phyloP scores from a whole-genome alignment of 306 rosid genomes.

The Heteromeles arbutifolia region DNA sequence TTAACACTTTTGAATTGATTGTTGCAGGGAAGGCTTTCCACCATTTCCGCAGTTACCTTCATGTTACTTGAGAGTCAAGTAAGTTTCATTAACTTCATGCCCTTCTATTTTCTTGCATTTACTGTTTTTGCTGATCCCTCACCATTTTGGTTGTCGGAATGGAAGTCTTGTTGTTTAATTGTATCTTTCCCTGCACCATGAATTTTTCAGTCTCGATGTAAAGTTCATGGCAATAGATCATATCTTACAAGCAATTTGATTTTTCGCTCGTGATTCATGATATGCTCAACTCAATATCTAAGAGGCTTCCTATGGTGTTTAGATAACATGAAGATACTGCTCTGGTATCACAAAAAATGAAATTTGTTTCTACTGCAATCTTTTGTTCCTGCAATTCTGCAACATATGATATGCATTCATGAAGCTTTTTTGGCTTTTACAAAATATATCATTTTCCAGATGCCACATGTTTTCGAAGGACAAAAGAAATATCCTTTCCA shows the following conservation, averaged over 20 bases:
- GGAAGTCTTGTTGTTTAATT: constrained; percentile 1
- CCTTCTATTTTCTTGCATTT: background rate
- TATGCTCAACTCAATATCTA: too few relatives aligned
- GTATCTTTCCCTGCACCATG: background rate
- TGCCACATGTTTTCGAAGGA: background rate
- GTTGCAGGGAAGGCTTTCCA: constrained; percentile 36
- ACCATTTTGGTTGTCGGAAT: background rate
- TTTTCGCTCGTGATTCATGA: background rate
- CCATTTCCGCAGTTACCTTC: constrained; percentile 51
- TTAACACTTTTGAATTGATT: constrained; percentile 9
- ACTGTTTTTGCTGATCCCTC: background rate
- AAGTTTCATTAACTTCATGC: constrained; percentile 23
- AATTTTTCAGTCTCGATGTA: background rate
- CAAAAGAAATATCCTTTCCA: background rate
- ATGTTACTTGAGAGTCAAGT: constrained; percentile 49
- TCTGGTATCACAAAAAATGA: background rate
- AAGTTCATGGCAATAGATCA: background rate
- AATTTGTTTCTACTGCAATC: background rate
- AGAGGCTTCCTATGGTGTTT: too few relatives aligned
- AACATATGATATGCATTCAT: background rate
- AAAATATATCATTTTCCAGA: background rate
- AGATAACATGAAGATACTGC: background rate
- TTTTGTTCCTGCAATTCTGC: background rate
- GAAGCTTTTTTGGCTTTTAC: background rate
- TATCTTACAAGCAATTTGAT: background rate